Percentiles rank a stretch among this genome's conserved stretches.
These are phyloP conservation scores for Coccomyxa subellipsoidea DNA, from an alignment of 163 green algal species.

Conservation along the genomic window DNA sequence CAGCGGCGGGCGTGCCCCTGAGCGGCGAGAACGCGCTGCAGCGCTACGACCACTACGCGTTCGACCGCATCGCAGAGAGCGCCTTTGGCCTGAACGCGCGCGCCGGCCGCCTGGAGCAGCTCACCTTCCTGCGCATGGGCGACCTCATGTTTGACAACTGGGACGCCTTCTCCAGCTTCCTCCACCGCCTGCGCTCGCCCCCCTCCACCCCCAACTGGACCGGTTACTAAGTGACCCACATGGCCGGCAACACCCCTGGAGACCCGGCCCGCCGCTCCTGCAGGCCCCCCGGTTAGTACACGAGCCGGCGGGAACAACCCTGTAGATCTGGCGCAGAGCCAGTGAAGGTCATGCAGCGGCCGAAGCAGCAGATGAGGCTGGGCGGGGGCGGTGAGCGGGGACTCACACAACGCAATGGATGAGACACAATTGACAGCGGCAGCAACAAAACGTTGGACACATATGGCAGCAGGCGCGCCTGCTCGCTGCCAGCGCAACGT, in stretches of 20 bases:
- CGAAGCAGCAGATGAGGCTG: no score
- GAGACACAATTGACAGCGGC: no score
- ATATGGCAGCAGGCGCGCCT: background rate
- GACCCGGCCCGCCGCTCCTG: no score
- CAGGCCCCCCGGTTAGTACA: no score
- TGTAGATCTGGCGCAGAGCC: no score
- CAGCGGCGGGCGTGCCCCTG: conserved; percentile 62
- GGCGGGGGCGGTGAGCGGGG: no score
- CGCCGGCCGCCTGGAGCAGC: conserved; percentile 70
- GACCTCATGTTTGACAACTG: conserved; percentile 69
- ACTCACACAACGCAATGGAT: no score
- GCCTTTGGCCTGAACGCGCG: conserved; percentile 76
- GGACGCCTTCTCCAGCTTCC: conserved; percentile 28
- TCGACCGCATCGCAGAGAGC: conserved; percentile 86
- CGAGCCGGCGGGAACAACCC: no score
- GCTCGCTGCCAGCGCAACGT: background rate
- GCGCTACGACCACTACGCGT: conserved; percentile 90
- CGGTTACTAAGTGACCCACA: background rate
- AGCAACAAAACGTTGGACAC: no score
- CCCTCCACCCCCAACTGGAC: background rate
- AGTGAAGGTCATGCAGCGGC: no score
- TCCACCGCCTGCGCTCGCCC: conserved; percentile 19
- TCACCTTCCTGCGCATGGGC: conserved; percentile 92
- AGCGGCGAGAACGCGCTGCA: conserved; percentile 94
- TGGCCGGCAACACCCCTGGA: background rate